phyloP scores from a whole-genome alignment of 768 basidiomycete species.

The Mycena belliarum region DNA sequence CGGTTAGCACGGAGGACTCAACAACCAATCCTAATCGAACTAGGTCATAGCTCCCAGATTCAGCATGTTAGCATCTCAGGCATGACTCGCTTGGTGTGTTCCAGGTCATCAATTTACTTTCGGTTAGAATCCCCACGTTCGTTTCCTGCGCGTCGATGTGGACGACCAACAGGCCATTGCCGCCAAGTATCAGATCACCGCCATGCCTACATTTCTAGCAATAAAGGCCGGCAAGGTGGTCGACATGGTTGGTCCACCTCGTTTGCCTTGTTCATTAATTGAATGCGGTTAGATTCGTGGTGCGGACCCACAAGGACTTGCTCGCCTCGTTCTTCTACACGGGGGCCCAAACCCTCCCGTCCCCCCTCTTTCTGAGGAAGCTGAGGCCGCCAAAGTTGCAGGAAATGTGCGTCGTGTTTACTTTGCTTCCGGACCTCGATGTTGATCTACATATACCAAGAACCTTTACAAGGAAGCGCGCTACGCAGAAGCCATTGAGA shows the following conservation, averaged over 20 bases:
- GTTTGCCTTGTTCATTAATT: background rate
- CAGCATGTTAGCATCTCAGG: conserved; percentile 9
- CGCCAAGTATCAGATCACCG: conserved; percentile 23
- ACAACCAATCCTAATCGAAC: background rate
- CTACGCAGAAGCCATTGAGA: conserved; percentile 22
- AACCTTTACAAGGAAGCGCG: conserved; percentile 21
- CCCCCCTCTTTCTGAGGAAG: conserved; percentile 20
- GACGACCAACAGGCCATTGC: conserved; percentile 22
- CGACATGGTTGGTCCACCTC: conserved; percentile 15
- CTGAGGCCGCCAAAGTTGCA: conserved; percentile 21
- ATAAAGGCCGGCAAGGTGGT: conserved; percentile 22
- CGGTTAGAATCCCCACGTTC: conserved; percentile 12
- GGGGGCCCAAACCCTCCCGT: conserved; percentile 25
- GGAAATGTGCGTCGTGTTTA: conserved; percentile 18
- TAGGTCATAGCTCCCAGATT: conserved; percentile 21
- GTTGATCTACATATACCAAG: background rate
- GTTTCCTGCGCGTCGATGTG: conserved; percentile 23
- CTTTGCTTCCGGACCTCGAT: background rate
- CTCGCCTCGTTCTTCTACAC: conserved; percentile 9
- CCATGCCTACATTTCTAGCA: conserved; percentile 24
- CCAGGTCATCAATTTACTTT: background rate
- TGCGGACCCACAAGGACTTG: conserved; percentile 22
- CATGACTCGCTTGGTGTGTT: background rate
- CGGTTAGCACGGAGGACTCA: background rate
- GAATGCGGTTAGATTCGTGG: conserved; percentile 7